Percentiles rank a stretch among this genome's conserved stretches.
These are phyloP conservation scores for Scheffersomyces cryptocercus DNA, from an alignment of 1,139 yeast genomes.

Conservation along the genomic window DNA sequence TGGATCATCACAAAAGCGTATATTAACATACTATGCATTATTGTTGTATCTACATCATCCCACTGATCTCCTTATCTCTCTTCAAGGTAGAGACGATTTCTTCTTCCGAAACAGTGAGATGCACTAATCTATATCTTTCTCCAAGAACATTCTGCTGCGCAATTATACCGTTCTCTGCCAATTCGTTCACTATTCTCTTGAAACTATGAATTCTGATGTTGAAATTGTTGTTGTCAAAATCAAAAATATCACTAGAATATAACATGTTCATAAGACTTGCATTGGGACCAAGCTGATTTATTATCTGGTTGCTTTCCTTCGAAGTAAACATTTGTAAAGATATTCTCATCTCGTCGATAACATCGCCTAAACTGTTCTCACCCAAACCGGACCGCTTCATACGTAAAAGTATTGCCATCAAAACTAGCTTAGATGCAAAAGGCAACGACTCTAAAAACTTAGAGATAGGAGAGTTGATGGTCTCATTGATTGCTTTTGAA, in stretches of 20 bases:
- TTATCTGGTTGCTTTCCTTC: slow-evolving; percentile 16
- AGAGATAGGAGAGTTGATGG: slow-evolving; percentile 71
- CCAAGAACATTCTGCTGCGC: slow-evolving; percentile 66
- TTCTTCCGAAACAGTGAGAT: slow-evolving; percentile 69
- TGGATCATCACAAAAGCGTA: too few relatives aligned
- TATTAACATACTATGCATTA: too few relatives aligned
- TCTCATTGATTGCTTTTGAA: slow-evolving; percentile 68
- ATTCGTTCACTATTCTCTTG: slow-evolving; percentile 57
- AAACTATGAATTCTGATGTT: slow-evolving; percentile 47
- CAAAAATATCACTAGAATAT: slow-evolving; percentile 24
- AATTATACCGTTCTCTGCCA: slow-evolving; percentile 77
- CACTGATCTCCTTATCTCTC: slow-evolving; percentile 43
- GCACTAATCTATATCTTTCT: slow-evolving; percentile 64
- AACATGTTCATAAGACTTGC: slow-evolving; percentile 26
- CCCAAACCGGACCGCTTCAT: slow-evolving; percentile 69
- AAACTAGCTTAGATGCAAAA: slow-evolving; percentile 67
- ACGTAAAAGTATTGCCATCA: slow-evolving; percentile 66
- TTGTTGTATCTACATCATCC: slow-evolving; percentile 3
- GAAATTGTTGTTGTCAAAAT: slow-evolving; percentile 9
- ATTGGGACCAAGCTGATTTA: slow-evolving; percentile 15
- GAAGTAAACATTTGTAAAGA: slow-evolving; percentile 30
- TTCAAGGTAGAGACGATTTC: slow-evolving; percentile 63
- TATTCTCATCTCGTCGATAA: slow-evolving; percentile 71
- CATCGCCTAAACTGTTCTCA: slow-evolving; percentile 73
- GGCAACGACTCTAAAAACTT: slow-evolving; percentile 62